phyloP scores from a whole-genome alignment of 2,329 filamentous ascomycete species.

The Calonectria multiphialidica region DNA sequence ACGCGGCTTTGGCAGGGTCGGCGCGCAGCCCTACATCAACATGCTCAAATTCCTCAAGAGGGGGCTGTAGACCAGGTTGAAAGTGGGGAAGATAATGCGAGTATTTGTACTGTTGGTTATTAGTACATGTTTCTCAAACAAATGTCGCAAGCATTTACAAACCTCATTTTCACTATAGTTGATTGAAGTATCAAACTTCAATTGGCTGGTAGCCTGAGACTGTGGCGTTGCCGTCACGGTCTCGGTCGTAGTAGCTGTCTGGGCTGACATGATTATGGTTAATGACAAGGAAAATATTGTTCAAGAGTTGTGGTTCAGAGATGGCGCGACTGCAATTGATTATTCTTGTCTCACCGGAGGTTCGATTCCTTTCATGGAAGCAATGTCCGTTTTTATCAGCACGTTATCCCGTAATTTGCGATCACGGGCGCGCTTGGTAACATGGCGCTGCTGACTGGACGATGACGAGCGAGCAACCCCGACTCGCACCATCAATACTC shows the following conservation, averaged over 20 bases:
- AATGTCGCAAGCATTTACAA: neutral
- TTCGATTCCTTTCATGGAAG: neutral
- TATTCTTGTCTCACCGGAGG: neutral
- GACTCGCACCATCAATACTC: neutral
- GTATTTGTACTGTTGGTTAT: constrained; percentile 16
- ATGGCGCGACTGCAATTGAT: neutral
- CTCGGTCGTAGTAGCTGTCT: neutral
- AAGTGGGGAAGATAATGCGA: constrained; percentile 25
- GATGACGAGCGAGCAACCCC: constrained; percentile 4
- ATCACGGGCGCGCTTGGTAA: constrained; percentile 1
- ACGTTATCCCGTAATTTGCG: neutral
- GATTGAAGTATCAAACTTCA: constrained; percentile 16
- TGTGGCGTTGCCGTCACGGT: neutral
- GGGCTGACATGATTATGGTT: neutral
- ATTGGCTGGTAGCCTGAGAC: neutral
- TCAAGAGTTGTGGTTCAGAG: neutral
- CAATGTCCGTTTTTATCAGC: neutral
- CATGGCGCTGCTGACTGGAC: neutral
- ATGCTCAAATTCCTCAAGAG: constrained; percentile 24
- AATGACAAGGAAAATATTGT: neutral
- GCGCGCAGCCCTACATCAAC: constrained; percentile 45
- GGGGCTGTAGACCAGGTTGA: constrained; percentile 16
- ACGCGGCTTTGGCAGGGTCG: constrained; percentile 45
- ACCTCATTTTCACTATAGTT: constrained; percentile 8
- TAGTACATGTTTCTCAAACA: neutral